Evolutionary conservation across 2,329 filamentous ascomycete species (phyloP).

Genomic region (Colletotrichum incanum): DNA sequence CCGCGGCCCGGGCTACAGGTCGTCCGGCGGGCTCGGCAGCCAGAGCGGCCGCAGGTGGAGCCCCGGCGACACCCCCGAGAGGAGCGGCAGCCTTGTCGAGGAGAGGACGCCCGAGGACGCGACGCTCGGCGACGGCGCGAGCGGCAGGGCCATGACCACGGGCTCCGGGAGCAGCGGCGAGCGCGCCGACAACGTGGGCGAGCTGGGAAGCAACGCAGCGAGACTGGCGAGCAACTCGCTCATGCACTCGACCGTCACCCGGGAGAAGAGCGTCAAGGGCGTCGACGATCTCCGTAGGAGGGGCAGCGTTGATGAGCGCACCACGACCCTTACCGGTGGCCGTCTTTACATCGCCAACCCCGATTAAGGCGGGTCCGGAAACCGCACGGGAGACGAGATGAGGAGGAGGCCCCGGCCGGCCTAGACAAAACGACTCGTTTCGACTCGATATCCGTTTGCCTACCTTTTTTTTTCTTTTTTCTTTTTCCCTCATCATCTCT

Average conservation of each 20-base stretch:
- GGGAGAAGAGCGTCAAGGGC: slow-evolving; percentile 77
- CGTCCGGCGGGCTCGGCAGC: slow-evolving; percentile 63
- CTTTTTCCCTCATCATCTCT: slow-evolving; percentile 7
- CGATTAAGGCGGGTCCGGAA: slow-evolving; percentile 64
- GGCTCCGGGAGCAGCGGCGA: slow-evolving; percentile 71
- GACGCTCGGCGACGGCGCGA: slow-evolving; percentile 58
- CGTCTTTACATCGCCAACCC: slow-evolving; percentile 91
- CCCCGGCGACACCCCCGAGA: slow-evolving; percentile 70
- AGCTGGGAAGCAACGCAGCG: slow-evolving; percentile 63
- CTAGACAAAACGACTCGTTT: background rate
- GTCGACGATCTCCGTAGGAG: slow-evolving; percentile 81
- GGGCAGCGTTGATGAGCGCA: slow-evolving; percentile 88
- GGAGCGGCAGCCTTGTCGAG: slow-evolving; percentile 67
- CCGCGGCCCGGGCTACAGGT: slow-evolving; percentile 64
- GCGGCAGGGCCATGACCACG: slow-evolving; percentile 66
- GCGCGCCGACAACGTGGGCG: slow-evolving; percentile 72
- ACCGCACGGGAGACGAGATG: background rate
- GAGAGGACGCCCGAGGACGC: slow-evolving; percentile 50
- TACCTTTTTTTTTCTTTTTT: background rate
- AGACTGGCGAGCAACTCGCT: slow-evolving; percentile 73
- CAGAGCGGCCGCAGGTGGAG: slow-evolving; percentile 64
- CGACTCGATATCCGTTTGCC: slow-evolving; percentile 15
- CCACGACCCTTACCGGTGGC: slow-evolving; percentile 78
- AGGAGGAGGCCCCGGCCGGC: background rate
- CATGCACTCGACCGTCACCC: slow-evolving; percentile 70